Evolutionary conservation across 345 rosid species (phyloP), one percentile per base, ranked within the genome.

Genomic region (Corchorus capsularis): DNA sequence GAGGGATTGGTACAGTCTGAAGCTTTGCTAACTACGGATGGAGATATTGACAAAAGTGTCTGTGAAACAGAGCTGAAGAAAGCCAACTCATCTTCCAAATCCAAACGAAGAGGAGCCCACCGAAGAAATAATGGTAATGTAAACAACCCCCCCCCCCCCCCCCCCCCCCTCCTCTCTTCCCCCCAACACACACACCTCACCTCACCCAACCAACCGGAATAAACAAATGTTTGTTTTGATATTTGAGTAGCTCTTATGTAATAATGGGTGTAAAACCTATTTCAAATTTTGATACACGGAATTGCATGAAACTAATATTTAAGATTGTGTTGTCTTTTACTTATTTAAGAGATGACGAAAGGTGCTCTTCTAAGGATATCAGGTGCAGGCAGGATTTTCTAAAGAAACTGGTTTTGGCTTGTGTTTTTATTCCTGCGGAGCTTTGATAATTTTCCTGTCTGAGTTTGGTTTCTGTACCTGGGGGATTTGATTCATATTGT

Each of bases 1-100:
- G 93, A 90, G 83, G 80, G 85, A 63, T 77, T 95, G 83, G 91
- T 95, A 74, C 99, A 95, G 81, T 95, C 99, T 71, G 99, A 95
- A 88, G 98, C 96, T 85, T 85, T 95, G 80, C 85, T 95, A 66
- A 74, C 75, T n/a, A 79, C 70, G 72, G 89, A 84, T 75, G 87
- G 53, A 67, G 75, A 79, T 69, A 65, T 81, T 61, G 79, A 75
- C 49, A 79, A 79, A 69, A 71, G 17, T 73, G 66, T 79, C 53
- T 80, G 74, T 77, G 82, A 64, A 74, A 73, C 77, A 65, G 88
- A 74, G 62, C 78, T 65, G 54, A 88, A 76, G 72, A 84, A 78
- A 77, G 71, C 78, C 59, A 74, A 73, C 47, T 82, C 82, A 71
- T 84, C 85, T 64, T 78, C 89, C 71, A 93, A 90, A 75, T 78